phyloP scores from a whole-genome alignment of 331 rosid genomes.

The Malus hybrid region DNA sequence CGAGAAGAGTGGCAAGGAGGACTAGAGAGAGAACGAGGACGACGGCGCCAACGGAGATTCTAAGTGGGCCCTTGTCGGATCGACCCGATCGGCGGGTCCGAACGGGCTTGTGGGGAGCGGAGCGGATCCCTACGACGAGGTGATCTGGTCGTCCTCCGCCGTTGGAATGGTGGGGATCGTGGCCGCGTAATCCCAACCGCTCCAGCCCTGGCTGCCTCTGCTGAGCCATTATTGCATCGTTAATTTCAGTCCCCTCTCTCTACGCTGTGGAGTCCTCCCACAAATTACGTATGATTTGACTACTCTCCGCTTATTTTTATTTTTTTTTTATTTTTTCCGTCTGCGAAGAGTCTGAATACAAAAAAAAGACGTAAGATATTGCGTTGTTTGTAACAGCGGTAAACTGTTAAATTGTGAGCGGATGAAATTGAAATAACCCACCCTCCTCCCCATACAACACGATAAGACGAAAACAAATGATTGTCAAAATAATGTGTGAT shows the following conservation, averaged over 20 bases:
- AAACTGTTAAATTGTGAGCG: no score
- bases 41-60: constrained; percentile 35
- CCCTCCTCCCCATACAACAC: no score
- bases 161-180: constrained; percentile 50
- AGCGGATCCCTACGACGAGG: constrained; percentile 57
- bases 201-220: constrained; percentile 87
- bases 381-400: no score
- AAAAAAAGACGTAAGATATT: no score
- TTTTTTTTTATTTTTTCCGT: no score
- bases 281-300: no score
- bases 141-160: constrained; percentile 65
- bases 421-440: no score
- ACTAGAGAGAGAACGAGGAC: constrained; percentile 47
- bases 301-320: no score
- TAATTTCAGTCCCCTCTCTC: not conserved
- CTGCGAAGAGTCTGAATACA: no score
- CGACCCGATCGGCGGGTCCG: constrained; percentile 76
- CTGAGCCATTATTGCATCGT: constrained; percentile 74
- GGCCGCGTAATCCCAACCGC: constrained; percentile 48
- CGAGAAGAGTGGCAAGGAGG: constrained; percentile 49
- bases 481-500: no score
- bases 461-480: no score
- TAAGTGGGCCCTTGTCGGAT: constrained; percentile 33
- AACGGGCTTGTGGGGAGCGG: constrained; percentile 29
- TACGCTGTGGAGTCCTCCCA: not conserved